A percentile compares a stretch with the other conserved stretches of the same genome.
phyloP scores from a whole-genome alignment of 306 rosid species.

The Cucumis hystrix region DNA sequence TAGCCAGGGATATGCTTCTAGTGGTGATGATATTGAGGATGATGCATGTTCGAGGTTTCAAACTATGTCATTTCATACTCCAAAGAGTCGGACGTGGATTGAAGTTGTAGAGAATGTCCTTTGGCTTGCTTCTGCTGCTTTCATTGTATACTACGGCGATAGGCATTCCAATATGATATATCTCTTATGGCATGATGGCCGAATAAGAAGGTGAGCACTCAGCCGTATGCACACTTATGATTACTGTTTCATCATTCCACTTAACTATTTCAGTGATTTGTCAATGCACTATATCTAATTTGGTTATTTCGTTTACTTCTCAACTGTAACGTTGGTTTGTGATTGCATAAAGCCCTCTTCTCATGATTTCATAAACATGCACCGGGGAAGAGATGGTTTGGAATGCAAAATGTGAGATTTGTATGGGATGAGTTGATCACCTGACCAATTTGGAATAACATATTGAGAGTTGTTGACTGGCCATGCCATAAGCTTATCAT shows the following conservation, averaged over 20 bases:
- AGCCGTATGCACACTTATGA: neutral
- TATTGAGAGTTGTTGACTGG: neutral
- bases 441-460: neutral
- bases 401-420: neutral
- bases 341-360: neutral
- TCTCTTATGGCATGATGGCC: slow-evolving; percentile 67
- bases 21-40: slow-evolving; percentile 95
- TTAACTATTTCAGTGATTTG: neutral
- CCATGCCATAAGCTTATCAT: neutral
- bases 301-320: neutral
- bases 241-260: neutral
- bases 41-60: slow-evolving; percentile 79
- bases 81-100: slow-evolving; percentile 44
- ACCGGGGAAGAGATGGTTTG: neutral
- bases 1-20: slow-evolving; percentile 85
- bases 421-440: neutral
- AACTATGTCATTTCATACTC: slow-evolving; percentile 23
- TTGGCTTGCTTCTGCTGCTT: slow-evolving; percentile 85
- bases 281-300: neutral
- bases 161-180: slow-evolving; percentile 60
- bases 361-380: neutral
- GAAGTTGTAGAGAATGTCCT: slow-evolving; percentile 65
- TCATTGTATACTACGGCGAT: slow-evolving; percentile 76
- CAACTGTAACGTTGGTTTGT: neutral
- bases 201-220: slow-evolving; percentile 62